Evolutionary conservation across 345 rosid genomes (phyloP).

Genomic region (Eucalyptus virginea): DNA sequence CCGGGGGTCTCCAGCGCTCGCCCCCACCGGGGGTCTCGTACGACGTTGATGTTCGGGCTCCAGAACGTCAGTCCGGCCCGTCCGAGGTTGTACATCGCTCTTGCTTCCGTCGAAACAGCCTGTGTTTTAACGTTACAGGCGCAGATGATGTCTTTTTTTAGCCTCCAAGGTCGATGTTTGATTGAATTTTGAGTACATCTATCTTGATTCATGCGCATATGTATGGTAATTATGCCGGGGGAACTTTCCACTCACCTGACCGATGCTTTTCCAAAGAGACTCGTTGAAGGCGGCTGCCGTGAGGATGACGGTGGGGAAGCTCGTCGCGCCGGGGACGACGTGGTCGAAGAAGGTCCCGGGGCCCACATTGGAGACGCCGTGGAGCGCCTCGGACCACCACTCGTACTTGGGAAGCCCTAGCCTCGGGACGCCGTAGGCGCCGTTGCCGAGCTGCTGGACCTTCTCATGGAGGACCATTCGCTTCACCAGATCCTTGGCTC

Average conservation of each 20-base stretch:
- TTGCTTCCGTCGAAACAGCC: slow-evolving; percentile 42
- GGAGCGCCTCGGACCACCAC: slow-evolving; percentile 49
- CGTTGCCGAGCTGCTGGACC: slow-evolving; percentile 11
- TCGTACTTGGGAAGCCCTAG: slow-evolving; percentile 20
- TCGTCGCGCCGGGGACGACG: slow-evolving; percentile 22
- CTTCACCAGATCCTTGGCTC: slow-evolving; percentile 21
- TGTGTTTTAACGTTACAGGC: neutral
- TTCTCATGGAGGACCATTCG: slow-evolving; percentile 21
- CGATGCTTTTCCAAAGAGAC: slow-evolving; percentile 25
- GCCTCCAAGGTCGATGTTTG: neutral
- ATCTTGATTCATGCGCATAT: neutral
- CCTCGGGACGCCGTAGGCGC: slow-evolving; percentile 4
- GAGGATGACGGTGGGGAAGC: slow-evolving; percentile 30
- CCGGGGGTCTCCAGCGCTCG: slow-evolving; percentile 29
- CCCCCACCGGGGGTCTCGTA: slow-evolving; percentile 45
- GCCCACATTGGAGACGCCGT: slow-evolving; percentile 31
- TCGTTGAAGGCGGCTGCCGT: slow-evolving; percentile 22
- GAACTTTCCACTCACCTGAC: slow-evolving; percentile 7
- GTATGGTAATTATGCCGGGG: neutral
- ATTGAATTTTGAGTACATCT: neutral
- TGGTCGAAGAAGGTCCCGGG: slow-evolving; percentile 13
- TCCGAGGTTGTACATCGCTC: slow-evolving; percentile 44
- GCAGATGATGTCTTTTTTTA: neutral
- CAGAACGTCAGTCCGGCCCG: slow-evolving; percentile 27
- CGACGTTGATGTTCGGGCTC: slow-evolving; percentile 37